Percentiles rank a stretch among this genome's conserved stretches.
Conservation (phyloP, 2,329 filamentous ascomycete genomes). For the Aaosphaeria pasadenensis region DNA sequence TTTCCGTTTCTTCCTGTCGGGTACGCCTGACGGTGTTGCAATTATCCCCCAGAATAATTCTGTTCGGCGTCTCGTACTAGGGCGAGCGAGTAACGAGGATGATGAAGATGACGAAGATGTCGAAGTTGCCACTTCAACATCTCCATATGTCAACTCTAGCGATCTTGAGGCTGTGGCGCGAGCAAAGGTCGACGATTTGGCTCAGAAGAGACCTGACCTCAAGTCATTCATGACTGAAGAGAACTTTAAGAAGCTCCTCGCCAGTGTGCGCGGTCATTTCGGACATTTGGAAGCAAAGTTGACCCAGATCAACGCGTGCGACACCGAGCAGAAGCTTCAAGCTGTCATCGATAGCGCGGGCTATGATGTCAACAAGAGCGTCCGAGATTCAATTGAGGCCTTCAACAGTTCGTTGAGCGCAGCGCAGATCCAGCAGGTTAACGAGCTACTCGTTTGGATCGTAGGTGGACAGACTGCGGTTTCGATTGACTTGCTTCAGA, state of each 20-base stretch:
- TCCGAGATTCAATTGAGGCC: constrained; percentile 1
- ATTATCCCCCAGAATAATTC: too few relatives aligned
- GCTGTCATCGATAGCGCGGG: constrained; percentile 8
- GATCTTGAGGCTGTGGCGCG: constrained; percentile 6
- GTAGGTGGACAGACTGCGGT: constrained; percentile 1
- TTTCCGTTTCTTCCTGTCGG: too few relatives aligned
- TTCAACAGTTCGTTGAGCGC: constrained; percentile 5
- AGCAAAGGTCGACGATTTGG: constrained; percentile 4
- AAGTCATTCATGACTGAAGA: constrained; percentile 6
- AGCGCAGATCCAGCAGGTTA: constrained; percentile 7
- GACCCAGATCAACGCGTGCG: constrained; percentile 10
- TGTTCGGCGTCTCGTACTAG: too few relatives aligned
- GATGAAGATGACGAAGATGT: background rate
- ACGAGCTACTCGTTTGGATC: constrained; percentile 13
- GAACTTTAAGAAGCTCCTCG: constrained; percentile 10
- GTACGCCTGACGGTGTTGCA: too few relatives aligned
- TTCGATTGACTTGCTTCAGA: too few relatives aligned
- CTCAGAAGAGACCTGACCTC: constrained; percentile 8
- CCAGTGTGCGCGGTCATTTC: constrained; percentile 9
- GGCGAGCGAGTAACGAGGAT: too few relatives aligned
- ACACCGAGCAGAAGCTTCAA: constrained; percentile 11
- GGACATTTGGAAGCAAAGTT: constrained; percentile 11
- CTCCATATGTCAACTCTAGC: constrained; percentile 2
- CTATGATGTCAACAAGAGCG: constrained; percentile 3
- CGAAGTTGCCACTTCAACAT: background rate